Base-by-base conservation (phyloP, 768 basidiomycete genomes). In the Neoboletus subvelutipes region DNA sequence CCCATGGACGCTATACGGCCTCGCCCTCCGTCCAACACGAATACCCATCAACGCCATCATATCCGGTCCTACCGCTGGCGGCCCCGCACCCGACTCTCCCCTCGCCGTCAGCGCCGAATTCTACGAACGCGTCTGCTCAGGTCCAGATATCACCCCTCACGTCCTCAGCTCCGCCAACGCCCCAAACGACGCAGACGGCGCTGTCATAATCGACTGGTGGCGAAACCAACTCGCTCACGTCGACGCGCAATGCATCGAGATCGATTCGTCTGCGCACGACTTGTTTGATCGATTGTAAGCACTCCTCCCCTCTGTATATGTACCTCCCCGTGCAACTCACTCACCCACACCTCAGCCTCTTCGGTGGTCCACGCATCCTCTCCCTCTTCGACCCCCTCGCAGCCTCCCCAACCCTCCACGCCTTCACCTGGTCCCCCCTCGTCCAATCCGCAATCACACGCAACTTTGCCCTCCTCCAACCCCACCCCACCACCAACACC, bases 41-140 rank as follows among this genome's bases (percentile, higher is more conserved):
- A 75, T 85, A 45, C 86, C 86, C 0, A 64, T 86, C 40, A 83
- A 84, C 45, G 82, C 85, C 1, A 82, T 85, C 58, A 73, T 86
- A 20, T 74, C 78, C 0, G 84, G 85, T 1, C 82, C 83, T 5
- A 74, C 80, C 1, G 81, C 82, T 4, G 84, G 84, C 1, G 81
- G 77, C 0, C 71, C 75, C 28, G 71, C 73, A 58, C 52, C 71
- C 7, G 36, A 65, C 4, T 57, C 68, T 11, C 59, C 62, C 2
- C 67, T 73, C 15, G 76, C 84, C 1, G 70, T 86, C 26, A 80
- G 74, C 33, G 73, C 77, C 1, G 76, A 78, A 28, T 84, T 79
- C 56, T 87, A 78, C 62, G 71, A 81, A 6, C 54, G 60, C 26
- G 72, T 80, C 5, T 87, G 85, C 58, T 76, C 79, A 0, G 43